phyloP scores from a whole-genome alignment of 441 rosid genomes.

The Aleurites moluccanus region DNA sequence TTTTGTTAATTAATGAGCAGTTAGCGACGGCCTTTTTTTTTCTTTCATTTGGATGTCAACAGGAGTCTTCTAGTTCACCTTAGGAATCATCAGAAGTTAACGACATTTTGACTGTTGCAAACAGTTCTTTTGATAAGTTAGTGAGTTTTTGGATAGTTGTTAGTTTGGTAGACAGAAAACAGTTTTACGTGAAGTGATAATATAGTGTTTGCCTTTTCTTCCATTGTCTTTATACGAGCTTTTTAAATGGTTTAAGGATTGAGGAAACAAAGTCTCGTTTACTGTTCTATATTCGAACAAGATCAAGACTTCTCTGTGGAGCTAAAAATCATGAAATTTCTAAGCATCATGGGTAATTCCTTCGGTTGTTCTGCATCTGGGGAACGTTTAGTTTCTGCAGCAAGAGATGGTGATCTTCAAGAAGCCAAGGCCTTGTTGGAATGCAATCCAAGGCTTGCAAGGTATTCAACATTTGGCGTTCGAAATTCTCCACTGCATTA shows the following conservation, averaged over 20 bases:
- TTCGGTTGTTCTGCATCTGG: conserved; percentile 98
- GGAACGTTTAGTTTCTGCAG: conserved; percentile 92
- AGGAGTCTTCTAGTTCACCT: conserved; percentile 12
- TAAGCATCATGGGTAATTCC: conserved; percentile 86
- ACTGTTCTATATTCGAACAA: conserved; percentile 8
- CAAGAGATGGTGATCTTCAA: conserved; percentile 93
- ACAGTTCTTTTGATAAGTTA: conserved; percentile 27
- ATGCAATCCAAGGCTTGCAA: conserved; percentile 87
- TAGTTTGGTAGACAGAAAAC: conserved; percentile 31
- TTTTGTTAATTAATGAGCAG: background rate
- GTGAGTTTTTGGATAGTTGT: conserved; percentile 26
- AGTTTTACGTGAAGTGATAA: background rate
- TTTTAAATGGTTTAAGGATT: conserved; percentile 4
- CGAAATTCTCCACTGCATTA: conserved; percentile 95
- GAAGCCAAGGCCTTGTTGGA: conserved; percentile 93
- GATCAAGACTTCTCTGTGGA: conserved; percentile 15
- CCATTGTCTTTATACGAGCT: conserved; percentile 1
- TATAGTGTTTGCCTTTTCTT: background rate
- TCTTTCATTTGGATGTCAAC: conserved; percentile 20
- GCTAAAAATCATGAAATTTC: conserved; percentile 56
- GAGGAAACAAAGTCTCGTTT: conserved; percentile 9
- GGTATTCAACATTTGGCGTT: conserved; percentile 92
- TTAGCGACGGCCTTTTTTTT: conserved; percentile 18
- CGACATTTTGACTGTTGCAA: conserved; percentile 42
- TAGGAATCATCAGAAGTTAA: conserved; percentile 18